Evolutionary conservation across 371 early-diverging fungal genomes (phyloP), one percentile per base, ranked within the genome.

Genomic region (Synchytrium microbalum): DNA sequence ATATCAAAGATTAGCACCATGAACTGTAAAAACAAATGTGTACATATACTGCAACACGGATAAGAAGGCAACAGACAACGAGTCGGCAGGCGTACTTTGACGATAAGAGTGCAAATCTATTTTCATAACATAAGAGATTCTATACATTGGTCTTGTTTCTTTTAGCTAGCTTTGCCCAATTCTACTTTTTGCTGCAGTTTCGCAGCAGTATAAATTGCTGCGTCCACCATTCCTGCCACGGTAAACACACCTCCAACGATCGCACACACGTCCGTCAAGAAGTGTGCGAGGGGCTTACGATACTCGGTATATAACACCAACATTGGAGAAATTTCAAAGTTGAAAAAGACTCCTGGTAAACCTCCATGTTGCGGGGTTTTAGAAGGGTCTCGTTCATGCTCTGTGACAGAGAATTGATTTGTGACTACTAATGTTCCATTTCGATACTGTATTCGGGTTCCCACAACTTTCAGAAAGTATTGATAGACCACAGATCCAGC

Each of bases 271-370:
- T 88, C 87, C 8, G 96, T 93, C 38, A 98, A 64, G 68, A 98
- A 92, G 61, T 88, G 87, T 13, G 87, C 72, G 59, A 96, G 88
- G 19, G 96, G 91, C 64, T 87, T 83, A 58, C 84, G 82, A 59
- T 83, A 80, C 76, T 98, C 92, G 3, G 78, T 81, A 69, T 93
- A 92, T 32, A 86, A 88, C 59, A 98, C 90, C 32, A 89, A 76
- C 95, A 98, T 94, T 0, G 98, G 96, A 14, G 96, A 96, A 59
- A 98, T 98, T 32, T 98, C 96, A 78, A 86, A 90, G 71, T 91
- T 87, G 74, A 98, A 92, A 69, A 93, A 95, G 25, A 96, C 86
- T 29, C 97, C 86, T 67, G 88, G 86, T 61, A 87, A 71, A n/a
- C 1, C 71, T 61, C n/a, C 73, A 10, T 26, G 5, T 29, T 56